These are phyloP conservation scores for Rhodotorula sp. DNA, from an alignment of 1,284 basidiomycete species.

Conservation along the genomic window DNA sequence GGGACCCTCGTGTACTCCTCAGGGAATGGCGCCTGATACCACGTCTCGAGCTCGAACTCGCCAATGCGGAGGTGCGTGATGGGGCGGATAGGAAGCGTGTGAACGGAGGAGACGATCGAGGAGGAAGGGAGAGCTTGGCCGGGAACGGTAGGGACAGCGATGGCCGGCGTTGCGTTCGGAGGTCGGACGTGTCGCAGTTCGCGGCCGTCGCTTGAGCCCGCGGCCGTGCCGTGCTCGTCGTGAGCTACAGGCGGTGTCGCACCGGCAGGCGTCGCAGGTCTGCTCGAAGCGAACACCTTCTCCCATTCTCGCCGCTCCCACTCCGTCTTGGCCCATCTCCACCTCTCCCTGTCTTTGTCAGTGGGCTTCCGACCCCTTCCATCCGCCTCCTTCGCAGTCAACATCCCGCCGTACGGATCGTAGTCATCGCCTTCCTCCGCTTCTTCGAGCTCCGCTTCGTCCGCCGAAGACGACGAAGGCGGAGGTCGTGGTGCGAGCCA, in stretches of 20 bases:
- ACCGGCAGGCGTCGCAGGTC: background rate
- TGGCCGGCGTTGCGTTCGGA: background rate
- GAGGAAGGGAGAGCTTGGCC: background rate
- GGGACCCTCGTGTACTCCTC: slow-evolving; percentile 94
- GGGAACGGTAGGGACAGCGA: background rate
- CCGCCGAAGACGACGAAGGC: background rate
- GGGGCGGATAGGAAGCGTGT: slow-evolving; percentile 20
- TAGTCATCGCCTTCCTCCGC: slow-evolving; percentile 23
- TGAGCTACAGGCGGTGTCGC: no score
- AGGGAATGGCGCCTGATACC: slow-evolving; percentile 98
- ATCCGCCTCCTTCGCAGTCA: slow-evolving; percentile 70
- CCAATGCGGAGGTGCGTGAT: slow-evolving; percentile 71
- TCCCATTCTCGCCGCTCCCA: slow-evolving; percentile 27
- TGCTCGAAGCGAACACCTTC: no score
- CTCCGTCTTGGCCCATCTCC: slow-evolving; percentile 76
- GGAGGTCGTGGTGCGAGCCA: slow-evolving; percentile 19
- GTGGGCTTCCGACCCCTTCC: slow-evolving; percentile 67
- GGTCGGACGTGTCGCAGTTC: background rate
- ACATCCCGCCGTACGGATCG: slow-evolving; percentile 73
- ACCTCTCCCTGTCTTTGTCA: slow-evolving; percentile 68
- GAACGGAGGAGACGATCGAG: slow-evolving; percentile 20
- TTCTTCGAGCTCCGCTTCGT: slow-evolving; percentile 18
- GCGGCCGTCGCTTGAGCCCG: background rate
- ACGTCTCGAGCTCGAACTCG: slow-evolving; percentile 92
- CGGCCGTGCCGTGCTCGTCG: background rate